These are phyloP conservation scores for Auxenochlorella pyrenoidosa DNA, from an alignment of 139 green algal genomes.

Conservation along the genomic window DNA sequence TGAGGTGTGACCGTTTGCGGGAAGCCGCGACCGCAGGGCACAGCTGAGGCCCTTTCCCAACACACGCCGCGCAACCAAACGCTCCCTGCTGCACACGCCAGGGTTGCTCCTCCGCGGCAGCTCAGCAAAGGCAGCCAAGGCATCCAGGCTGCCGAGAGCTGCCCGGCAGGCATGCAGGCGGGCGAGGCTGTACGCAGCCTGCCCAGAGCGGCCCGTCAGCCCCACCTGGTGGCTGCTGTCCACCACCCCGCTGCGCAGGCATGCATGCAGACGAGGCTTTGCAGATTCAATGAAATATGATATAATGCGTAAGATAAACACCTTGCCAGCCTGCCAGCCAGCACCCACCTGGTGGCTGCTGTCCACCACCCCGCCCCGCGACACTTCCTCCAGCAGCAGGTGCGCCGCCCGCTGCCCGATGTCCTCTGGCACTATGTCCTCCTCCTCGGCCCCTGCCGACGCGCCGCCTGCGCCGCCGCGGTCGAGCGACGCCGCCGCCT, in stretches of 20 bases:
- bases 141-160: too few relatives aligned
- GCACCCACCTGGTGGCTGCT: slow-evolving; percentile 67
- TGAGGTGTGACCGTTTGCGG: not conserved
- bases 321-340: too few relatives aligned
- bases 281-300: too few relatives aligned
- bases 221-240: slow-evolving; percentile 78
- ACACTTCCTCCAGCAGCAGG: slow-evolving; percentile 90
- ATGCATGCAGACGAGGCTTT: slow-evolving; percentile 89
- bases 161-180: too few relatives aligned
- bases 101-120: not conserved
- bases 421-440: slow-evolving; percentile 84
- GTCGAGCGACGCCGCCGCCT: slow-evolving; percentile 55
- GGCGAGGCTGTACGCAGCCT: too few relatives aligned
- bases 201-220: too few relatives aligned
- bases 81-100: too few relatives aligned
- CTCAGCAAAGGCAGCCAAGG: too few relatives aligned
- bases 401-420: slow-evolving; percentile 81
- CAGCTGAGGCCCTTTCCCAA: too few relatives aligned
- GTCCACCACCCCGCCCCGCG: slow-evolving; percentile 91
- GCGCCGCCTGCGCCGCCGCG: not conserved
- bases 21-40: not conserved
- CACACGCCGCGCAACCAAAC: too few relatives aligned
- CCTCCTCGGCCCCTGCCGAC: slow-evolving; percentile 17
- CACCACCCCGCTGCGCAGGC: slow-evolving; percentile 87
- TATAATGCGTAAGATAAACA: too few relatives aligned